Percentiles rank a stretch among this genome's conserved stretches.
Evolutionary conservation across 306 rosid species (phyloP).

Genomic region (Malus orientalis): DNA sequence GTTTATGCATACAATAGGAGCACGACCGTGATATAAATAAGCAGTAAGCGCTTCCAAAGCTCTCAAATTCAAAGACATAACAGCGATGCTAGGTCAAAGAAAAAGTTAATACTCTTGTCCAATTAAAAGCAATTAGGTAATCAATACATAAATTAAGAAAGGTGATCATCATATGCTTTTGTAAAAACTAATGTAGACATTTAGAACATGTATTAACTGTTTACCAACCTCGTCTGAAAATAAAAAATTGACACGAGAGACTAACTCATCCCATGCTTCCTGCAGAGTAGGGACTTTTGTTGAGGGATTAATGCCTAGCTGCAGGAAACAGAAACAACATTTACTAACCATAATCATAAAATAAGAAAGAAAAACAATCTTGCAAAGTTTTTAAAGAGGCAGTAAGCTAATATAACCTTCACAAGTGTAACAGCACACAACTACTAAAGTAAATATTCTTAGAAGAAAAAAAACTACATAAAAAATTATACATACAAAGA

Average conservation of each 20-base stretch:
- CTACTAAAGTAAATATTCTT: neutral
- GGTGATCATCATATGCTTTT: neutral
- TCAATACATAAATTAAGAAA: neutral
- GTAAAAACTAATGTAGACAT: neutral
- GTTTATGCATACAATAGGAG: neutral
- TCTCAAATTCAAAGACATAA: neutral
- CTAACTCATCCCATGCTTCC: constrained; percentile 55
- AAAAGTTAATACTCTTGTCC: neutral
- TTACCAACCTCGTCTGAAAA: constrained; percentile 74
- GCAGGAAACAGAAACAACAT: constrained; percentile 22
- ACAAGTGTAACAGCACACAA: neutral
- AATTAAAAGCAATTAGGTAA: neutral
- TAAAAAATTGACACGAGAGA: constrained; percentile 36
- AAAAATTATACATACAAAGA: no score
- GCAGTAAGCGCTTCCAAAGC: neutral
- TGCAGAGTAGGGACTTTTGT: constrained; percentile 36
- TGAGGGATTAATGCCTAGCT: constrained; percentile 55
- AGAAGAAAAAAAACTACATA: no score
- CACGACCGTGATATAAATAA: neutral
- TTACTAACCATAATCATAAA: constrained; percentile 3
- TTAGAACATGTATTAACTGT: neutral
- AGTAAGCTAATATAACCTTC: neutral
- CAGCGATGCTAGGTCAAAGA: neutral
- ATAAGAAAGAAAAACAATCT: neutral
- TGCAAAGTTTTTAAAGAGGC: neutral